Conservation (phyloP, 805 yeast genomes). For the Candida loeiensis region DNA sequence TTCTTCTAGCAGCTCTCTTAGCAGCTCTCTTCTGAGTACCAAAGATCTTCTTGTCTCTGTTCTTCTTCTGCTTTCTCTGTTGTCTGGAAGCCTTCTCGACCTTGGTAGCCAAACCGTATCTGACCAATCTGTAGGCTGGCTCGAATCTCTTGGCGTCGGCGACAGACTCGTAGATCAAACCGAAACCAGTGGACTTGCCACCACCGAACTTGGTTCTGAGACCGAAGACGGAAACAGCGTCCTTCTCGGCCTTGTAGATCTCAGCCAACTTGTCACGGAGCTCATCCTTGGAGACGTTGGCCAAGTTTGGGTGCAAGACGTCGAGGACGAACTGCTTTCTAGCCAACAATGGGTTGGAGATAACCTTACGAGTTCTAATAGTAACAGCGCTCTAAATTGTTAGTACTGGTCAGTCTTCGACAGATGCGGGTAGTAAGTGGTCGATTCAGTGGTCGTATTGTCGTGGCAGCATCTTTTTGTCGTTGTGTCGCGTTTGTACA, state of each 20-base stretch:
- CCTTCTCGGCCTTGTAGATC: slow-evolving; percentile 88
- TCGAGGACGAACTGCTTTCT: slow-evolving; percentile 99
- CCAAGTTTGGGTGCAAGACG: slow-evolving; percentile 98
- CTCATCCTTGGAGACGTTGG: slow-evolving; percentile 99
- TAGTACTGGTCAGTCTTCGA: neutral
- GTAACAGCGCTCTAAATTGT: slow-evolving; percentile 59
- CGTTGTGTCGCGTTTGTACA: slow-evolving; percentile 9
- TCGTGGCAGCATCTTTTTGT: neutral
- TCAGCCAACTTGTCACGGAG: slow-evolving; percentile 91
- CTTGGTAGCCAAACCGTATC: slow-evolving; percentile 96
- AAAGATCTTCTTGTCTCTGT: slow-evolving; percentile 98
- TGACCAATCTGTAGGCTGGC: slow-evolving; percentile 98
- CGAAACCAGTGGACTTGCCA: slow-evolving; percentile 99
- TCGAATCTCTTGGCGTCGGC: slow-evolving; percentile 98
- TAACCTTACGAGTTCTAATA: slow-evolving; percentile 98
- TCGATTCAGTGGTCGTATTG: neutral
- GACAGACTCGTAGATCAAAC: slow-evolving; percentile 95
- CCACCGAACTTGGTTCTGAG: slow-evolving; percentile 99
- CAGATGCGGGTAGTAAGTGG: neutral
- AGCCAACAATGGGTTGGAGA: slow-evolving; percentile 97
- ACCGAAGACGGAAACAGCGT: slow-evolving; percentile 95
- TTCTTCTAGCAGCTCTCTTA: slow-evolving; percentile 87
- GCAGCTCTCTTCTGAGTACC: slow-evolving; percentile 97
- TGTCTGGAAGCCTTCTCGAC: slow-evolving; percentile 98
- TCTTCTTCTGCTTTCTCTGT: slow-evolving; percentile 99